A percentile compares a stretch with the other conserved stretches of the same genome.
phyloP scores from a whole-genome alignment of 1,284 basidiomycete species.

The Thecaphora thlaspeos region DNA sequence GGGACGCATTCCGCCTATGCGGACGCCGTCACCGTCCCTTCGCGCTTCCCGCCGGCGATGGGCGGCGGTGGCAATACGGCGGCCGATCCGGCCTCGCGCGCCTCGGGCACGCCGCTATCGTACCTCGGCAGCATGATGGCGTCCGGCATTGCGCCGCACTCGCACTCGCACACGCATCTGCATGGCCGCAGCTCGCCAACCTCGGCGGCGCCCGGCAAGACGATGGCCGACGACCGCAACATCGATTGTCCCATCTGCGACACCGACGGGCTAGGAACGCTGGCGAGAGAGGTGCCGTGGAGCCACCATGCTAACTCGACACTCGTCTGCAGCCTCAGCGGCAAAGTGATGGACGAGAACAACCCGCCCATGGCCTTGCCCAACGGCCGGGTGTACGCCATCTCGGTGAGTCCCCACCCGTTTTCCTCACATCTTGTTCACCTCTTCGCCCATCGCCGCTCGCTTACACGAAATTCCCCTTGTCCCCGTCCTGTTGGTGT shows the following conservation, averaged over 20 bases:
- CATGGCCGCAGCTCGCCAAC: too few relatives aligned
- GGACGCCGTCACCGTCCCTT: conserved; percentile 1
- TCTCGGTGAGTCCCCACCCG: conserved; percentile 74
- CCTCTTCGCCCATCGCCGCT: too few relatives aligned
- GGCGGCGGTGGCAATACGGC: neutral
- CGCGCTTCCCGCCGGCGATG: conserved; percentile 6
- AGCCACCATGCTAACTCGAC: conserved; percentile 93
- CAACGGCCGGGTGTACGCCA: conserved; percentile 87
- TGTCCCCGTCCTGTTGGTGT: neutral
- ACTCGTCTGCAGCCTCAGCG: conserved; percentile 84
- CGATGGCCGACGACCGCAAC: conserved; percentile 2
- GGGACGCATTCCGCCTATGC: neutral
- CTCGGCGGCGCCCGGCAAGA: too few relatives aligned
- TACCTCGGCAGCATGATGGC: neutral
- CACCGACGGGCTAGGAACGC: conserved; percentile 66
- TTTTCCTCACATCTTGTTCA: too few relatives aligned
- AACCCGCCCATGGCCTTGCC: conserved; percentile 90
- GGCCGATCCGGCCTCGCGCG: neutral
- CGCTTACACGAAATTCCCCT: conserved; percentile 1
- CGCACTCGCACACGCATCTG: neutral
- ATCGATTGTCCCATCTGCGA: conserved; percentile 88
- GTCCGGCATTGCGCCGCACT: neutral
- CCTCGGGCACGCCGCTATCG: neutral
- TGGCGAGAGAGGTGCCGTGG: conserved; percentile 81
- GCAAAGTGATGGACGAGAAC: conserved; percentile 89